phyloP scores from a whole-genome alignment of 345 rosid genomes.

The Populus alba region DNA sequence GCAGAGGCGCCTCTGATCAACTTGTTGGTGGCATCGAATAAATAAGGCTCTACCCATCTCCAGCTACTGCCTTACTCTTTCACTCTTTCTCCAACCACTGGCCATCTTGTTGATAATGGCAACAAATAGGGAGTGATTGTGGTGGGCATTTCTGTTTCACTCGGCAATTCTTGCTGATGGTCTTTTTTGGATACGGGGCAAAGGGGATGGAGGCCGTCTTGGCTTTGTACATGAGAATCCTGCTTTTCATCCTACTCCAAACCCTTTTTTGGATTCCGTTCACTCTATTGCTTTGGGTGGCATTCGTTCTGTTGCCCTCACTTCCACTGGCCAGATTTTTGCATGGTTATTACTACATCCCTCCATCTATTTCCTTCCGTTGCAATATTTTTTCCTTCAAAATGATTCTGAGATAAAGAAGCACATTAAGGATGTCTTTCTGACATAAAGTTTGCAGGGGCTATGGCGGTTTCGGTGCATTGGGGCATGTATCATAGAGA shows the following conservation, averaged over 20 bases:
- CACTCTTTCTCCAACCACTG: constrained; percentile 54
- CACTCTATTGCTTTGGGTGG: constrained; percentile 71
- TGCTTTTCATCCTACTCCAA: constrained; percentile 61
- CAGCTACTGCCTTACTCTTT: constrained; percentile 42
- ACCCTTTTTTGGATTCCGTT: constrained; percentile 57
- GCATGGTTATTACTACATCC: constrained; percentile 57
- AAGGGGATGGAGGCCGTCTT: constrained; percentile 91
- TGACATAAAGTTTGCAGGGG: constrained; percentile 75
- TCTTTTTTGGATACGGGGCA: constrained; percentile 82
- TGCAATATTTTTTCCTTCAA: neutral
- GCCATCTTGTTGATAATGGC: constrained; percentile 25
- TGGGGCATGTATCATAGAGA: constrained; percentile 91
- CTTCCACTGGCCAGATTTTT: constrained; percentile 58
- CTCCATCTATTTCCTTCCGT: neutral
- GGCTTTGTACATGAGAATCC: constrained; percentile 85
- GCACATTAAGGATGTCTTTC: neutral
- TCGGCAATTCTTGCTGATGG: constrained; percentile 64
- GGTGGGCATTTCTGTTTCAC: constrained; percentile 83
- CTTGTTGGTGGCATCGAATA: constrained; percentile 90
- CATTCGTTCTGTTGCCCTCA: constrained; percentile 79
- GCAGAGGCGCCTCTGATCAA: constrained; percentile 91
- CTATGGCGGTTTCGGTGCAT: constrained; percentile 95
- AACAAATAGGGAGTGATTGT: constrained; percentile 5
- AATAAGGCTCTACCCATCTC: constrained; percentile 64
- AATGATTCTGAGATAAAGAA: neutral